A percentile compares a stretch with the other conserved stretches of the same genome.
These are phyloP conservation scores for Agaricus blazei DNA, from an alignment of 768 basidiomycete genomes.

Conservation along the genomic window DNA sequence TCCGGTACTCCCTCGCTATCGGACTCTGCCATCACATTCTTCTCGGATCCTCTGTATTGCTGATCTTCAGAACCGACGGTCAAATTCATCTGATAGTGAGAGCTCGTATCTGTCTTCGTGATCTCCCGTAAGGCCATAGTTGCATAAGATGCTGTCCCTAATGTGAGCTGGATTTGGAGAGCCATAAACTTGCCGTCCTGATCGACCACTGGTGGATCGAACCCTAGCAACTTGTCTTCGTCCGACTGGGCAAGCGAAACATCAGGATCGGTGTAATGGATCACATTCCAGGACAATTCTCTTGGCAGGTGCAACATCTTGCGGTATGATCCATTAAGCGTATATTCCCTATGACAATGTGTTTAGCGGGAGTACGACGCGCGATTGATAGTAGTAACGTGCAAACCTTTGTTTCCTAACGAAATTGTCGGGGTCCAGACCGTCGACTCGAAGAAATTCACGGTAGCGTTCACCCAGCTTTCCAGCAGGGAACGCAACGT, in stretches of 20 bases:
- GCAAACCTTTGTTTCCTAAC: constrained; percentile 83
- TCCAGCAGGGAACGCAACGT: constrained; percentile 90
- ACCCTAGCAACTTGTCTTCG: constrained; percentile 85
- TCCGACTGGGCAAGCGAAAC: constrained; percentile 90
- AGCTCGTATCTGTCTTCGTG: constrained; percentile 93
- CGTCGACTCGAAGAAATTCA: constrained; percentile 79
- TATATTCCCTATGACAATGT: constrained; percentile 67
- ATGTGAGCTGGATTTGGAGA: constrained; percentile 76
- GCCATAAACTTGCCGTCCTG: constrained; percentile 84
- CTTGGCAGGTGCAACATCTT: constrained; percentile 84
- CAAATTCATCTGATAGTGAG: constrained; percentile 80
- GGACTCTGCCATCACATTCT: constrained; percentile 25
- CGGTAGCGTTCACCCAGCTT: constrained; percentile 80
- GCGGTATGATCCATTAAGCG: constrained; percentile 89
- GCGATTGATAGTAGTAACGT: background rate
- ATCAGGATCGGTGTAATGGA: constrained; percentile 92
- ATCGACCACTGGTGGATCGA: constrained; percentile 62
- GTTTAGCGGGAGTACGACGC: background rate
- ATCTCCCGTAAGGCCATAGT: constrained; percentile 97
- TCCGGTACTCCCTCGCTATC: constrained; percentile 12
- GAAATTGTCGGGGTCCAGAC: constrained; percentile 87
- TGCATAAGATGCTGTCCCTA: constrained; percentile 92
- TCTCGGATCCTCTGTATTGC: constrained; percentile 58
- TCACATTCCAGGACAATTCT: constrained; percentile 72
- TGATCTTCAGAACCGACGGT: constrained; percentile 81